Percentiles rank a stretch among this genome's conserved stretches.
Evolutionary conservation across 768 basidiomycete genomes (phyloP).

Genomic region (Leccinum broughii): DNA sequence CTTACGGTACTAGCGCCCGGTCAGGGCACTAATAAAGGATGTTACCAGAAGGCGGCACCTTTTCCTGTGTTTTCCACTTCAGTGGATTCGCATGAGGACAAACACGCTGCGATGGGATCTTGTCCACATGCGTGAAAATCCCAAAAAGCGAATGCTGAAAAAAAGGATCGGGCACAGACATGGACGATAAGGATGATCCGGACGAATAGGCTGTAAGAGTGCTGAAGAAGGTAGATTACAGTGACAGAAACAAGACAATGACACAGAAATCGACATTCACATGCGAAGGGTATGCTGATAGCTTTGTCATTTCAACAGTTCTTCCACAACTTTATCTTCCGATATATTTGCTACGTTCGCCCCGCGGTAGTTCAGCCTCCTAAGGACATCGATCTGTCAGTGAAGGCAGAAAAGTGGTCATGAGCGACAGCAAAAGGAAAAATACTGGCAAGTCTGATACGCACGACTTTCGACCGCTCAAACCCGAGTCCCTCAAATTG

Average conservation of each 20-base stretch:
- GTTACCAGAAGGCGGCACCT: slow-evolving; percentile 1
- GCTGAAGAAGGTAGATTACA: slow-evolving; percentile 26
- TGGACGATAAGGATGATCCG: slow-evolving; percentile 17
- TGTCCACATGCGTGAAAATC: slow-evolving; percentile 5
- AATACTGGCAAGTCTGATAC: slow-evolving; percentile 33
- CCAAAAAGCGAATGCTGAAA: slow-evolving; percentile 1
- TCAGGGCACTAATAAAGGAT: neutral
- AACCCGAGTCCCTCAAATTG: slow-evolving; percentile 86
- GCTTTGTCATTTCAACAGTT: slow-evolving; percentile 62
- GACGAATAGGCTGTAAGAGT: slow-evolving; percentile 15
- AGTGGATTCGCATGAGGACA: slow-evolving; percentile 9
- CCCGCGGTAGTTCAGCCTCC: slow-evolving; percentile 85
- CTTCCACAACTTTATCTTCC: slow-evolving; percentile 85
- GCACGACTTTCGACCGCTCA: slow-evolving; percentile 78
- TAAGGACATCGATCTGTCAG: slow-evolving; percentile 79
- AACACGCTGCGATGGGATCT: slow-evolving; percentile 10
- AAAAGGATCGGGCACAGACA: slow-evolving; percentile 10
- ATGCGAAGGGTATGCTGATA: slow-evolving; percentile 28
- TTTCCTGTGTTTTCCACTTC: slow-evolving; percentile 1
- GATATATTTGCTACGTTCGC: slow-evolving; percentile 75
- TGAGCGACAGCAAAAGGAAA: neutral
- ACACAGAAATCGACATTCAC: slow-evolving; percentile 27
- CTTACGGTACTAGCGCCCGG: neutral
- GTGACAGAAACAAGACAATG: slow-evolving; percentile 24
- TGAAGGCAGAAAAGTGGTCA: slow-evolving; percentile 1